Evolutionary conservation across 164 flowering plant genomes (phyloP), one percentile per base, ranked within the genome.

Genomic region (Annona cherimola): DNA sequence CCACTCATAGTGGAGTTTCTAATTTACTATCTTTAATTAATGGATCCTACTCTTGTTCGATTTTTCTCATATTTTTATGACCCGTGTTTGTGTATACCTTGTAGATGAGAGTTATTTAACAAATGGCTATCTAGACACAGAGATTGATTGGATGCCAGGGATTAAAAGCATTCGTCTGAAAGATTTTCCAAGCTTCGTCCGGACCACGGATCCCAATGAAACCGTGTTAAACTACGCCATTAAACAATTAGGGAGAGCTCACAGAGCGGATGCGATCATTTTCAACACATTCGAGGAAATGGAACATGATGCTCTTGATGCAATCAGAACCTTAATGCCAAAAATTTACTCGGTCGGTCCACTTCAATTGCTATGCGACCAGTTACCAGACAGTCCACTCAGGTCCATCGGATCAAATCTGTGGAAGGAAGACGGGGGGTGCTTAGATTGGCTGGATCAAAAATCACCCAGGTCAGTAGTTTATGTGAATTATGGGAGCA

Each of bases 221-320:
- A 43, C 59, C 26, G 18, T 73, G 59, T 35, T 74, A 71, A 74
- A 68, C 40, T 68, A 55, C 19, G 2, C 59, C 16, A 12, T 19
- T 0, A 46, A 11, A 9, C 74, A 74, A 74, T 62, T 64, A 6
- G 73, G 61, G 12, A 76, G 75, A 74, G 78, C 50, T 26, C 12
- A 71, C 9, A 73, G 64, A 2, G 69, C 84, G 4, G 18, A 75
- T 0, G 81, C 79, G 0, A 68, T 85, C 59, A 71, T 79, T 44
- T 59, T 79, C 76, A 82, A 82, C 77, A 77, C 77, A 0, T 76
- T 71, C 41, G 66, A 77, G 19, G 75, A 69, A 5, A 64, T 77
- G 4, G 80, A 74, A 65, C n/a, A 42, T 0, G 75, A 74, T 12
- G 80, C 69, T 69, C 19, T 72, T 4, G 59, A 71, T 35, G 70